Evolutionary conservation across 495 filamentous ascomycete species (phyloP), one percentile per base, ranked within the genome.

Genomic region (Talaromyces thailandensis): DNA sequence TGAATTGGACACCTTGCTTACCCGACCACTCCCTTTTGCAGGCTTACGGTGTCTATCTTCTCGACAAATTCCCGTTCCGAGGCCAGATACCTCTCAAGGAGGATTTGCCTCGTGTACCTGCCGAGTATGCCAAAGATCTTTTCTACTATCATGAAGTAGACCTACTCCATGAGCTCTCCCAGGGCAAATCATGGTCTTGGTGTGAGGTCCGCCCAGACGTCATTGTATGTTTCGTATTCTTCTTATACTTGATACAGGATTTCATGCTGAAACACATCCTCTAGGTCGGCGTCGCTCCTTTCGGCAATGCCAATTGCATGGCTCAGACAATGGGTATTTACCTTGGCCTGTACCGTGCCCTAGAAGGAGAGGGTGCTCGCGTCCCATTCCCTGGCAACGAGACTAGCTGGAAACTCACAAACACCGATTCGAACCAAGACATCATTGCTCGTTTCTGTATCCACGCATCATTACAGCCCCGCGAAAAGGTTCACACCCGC

Each of bases 271-370:
- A 43, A 43, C 37, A 32, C 14, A 26, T 35, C 48, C 16, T 21
- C 12, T 29, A 56, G 14, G 50, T 73, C 58, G 70, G 70, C 4
- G 69, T 71, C 56, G 66, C 64, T n/a, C 70, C 68, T n/a, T 67
- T 66, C 48, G 68, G 71, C 59, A 67, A 56, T 51, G 59, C 55
- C 50, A 67, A 66, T 23, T 56, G 69, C n/a, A 51, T 71, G 23
- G 68, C 67, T 25, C 67, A 73, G 62, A 69, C 69, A 6, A 43
- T 72, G 66, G 69, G 70, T 64, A 65, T 65, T 57, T 74, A 69
- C 37, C 70, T 72, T n/a, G 66, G 62, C 24, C 37, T 68, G 21
- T 72, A 70, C 58, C 63, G 64, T 29, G 48, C 67, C 8, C 61
- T 69, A 32, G 57, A 71, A 32, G 67, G 72, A 12, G 45, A 58